Conservation (phyloP, 768 basidiomycete genomes). For the Imleria badia region DNA sequence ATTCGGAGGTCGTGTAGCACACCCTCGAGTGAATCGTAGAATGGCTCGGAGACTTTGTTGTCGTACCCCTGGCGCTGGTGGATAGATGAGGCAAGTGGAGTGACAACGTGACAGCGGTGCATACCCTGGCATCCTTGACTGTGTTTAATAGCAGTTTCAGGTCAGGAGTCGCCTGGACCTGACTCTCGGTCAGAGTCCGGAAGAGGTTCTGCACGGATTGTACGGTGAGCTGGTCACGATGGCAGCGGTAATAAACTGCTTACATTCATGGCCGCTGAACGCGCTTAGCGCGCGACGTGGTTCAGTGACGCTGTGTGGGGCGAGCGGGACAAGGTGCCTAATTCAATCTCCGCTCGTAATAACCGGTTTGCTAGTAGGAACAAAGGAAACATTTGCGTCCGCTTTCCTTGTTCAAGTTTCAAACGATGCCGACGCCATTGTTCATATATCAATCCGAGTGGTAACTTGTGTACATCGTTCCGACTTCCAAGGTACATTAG, state of each 20-base stretch:
- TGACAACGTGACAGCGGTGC: slow-evolving; percentile 34
- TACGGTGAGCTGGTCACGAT: slow-evolving; percentile 1
- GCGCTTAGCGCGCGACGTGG: slow-evolving; percentile 30
- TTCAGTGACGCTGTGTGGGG: slow-evolving; percentile 31
- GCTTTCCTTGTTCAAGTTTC: too few species aligned
- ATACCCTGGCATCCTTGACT: slow-evolving; percentile 86
- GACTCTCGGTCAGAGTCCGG: slow-evolving; percentile 79
- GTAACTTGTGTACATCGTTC: too few species aligned
- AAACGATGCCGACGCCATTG: too few species aligned
- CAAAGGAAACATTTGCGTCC: neutral
- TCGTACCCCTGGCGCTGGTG: slow-evolving; percentile 53
- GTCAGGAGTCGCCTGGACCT: slow-evolving; percentile 64
- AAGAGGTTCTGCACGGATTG: slow-evolving; percentile 70
- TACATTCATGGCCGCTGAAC: slow-evolving; percentile 29
- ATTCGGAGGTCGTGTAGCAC: slow-evolving; percentile 82
- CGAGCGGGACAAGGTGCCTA: slow-evolving; percentile 31
- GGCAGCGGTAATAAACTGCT: neutral
- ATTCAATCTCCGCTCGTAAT: slow-evolving; percentile 32
- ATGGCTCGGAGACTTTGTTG: slow-evolving; percentile 77
- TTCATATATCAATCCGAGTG: too few species aligned
- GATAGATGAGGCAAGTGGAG: slow-evolving; percentile 19
- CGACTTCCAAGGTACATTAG: too few species aligned
- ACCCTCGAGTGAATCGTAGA: slow-evolving; percentile 92
- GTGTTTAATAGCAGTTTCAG: slow-evolving; percentile 79
- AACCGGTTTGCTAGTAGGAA: neutral